These are phyloP conservation scores for Asclepias syriaca DNA, from an alignment of 257 asterid genomes.

Conservation along the genomic window DNA sequence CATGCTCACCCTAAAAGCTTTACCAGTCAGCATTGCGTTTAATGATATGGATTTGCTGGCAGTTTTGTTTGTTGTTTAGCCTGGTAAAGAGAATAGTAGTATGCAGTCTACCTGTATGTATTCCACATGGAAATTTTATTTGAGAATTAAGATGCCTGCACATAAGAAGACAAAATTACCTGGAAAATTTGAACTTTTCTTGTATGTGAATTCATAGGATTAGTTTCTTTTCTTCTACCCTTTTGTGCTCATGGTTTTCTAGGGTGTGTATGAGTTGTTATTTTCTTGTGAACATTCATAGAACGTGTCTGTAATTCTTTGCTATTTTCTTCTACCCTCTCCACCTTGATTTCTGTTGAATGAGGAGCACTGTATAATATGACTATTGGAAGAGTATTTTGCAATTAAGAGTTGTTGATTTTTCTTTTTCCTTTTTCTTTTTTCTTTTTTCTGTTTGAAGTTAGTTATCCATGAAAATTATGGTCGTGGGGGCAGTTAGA, in stretches of 20 bases:
- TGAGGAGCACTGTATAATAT: background rate
- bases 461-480: background rate
- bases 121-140: background rate
- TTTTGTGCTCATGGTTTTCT: background rate
- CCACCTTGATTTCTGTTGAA: background rate
- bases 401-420: background rate
- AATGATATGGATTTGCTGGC: background rate
- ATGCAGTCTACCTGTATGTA: background rate
- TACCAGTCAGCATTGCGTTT: conserved; percentile 1
- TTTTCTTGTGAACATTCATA: background rate
- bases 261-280: background rate
- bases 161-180: background rate
- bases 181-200: background rate
- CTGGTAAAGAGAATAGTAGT: background rate
- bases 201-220: background rate
- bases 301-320: background rate
- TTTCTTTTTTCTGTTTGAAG: background rate
- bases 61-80: background rate
- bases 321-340: background rate
- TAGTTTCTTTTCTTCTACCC: too few relatives aligned
- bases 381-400: background rate
- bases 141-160: background rate
- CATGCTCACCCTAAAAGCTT: background rate
- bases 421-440: background rate
- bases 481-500: background rate